Percentiles rank a stretch among this genome's conserved stretches.
Evolutionary conservation across 305 asterid genomes (phyloP).

Genomic region (Solanum hybrid): DNA sequence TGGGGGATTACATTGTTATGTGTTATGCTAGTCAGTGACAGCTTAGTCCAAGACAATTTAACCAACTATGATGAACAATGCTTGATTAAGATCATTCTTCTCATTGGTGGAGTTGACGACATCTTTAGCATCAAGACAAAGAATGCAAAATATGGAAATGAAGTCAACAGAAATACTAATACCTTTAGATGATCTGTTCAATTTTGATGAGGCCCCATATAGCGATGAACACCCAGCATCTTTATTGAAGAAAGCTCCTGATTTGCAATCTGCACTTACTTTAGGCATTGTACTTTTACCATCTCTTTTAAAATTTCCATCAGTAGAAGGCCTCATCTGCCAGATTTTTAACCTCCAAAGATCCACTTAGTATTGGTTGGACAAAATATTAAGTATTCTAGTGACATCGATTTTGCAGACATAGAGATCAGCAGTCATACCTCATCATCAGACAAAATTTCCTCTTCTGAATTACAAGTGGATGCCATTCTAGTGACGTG

Average conservation of each 20-base stretch:
- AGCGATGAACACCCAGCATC: conserved; percentile 25
- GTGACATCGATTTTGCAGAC: neutral
- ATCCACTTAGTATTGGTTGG: neutral
- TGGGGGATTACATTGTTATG: too few species aligned
- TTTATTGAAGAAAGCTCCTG: conserved; percentile 33
- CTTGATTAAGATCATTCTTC: neutral
- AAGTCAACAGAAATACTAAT: neutral
- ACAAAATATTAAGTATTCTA: neutral
- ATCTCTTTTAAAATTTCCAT: conserved; percentile 23
- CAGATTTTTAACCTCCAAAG: neutral
- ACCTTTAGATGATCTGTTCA: conserved; percentile 40
- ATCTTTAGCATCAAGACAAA: neutral
- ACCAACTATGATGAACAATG: too few species aligned
- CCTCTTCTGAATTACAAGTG: conserved; percentile 37
- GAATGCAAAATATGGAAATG: neutral
- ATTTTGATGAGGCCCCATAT: conserved; percentile 25
- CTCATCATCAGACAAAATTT: conserved; percentile 47
- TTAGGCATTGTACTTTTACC: conserved; percentile 33
- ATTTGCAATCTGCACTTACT: conserved; percentile 45
- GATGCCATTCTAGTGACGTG: conserved; percentile 21
- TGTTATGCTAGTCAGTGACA: too few species aligned
- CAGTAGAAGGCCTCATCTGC: neutral
- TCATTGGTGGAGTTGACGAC: neutral
- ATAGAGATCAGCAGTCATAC: conserved; percentile 16
- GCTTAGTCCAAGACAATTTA: too few species aligned